phyloP scores from a whole-genome alignment of 768 basidiomycete species.

The Termitomyces titanicus region DNA sequence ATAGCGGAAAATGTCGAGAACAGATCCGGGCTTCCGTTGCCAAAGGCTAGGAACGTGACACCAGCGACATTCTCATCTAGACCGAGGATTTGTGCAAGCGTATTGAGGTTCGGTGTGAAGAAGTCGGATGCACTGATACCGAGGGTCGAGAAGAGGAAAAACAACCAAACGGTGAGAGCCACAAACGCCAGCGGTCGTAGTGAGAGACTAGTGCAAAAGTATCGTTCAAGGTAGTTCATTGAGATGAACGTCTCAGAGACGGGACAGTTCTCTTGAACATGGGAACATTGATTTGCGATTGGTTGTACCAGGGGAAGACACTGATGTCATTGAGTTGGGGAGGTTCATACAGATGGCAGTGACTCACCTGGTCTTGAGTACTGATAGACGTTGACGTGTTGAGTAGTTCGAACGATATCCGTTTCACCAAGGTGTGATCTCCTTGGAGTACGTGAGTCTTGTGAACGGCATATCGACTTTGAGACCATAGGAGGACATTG shows the following conservation, averaged over 20 bases:
- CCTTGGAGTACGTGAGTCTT: slow-evolving; percentile 20
- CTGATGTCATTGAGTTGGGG: slow-evolving; percentile 28
- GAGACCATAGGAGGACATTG: slow-evolving; percentile 66
- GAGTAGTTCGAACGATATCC: slow-evolving; percentile 35
- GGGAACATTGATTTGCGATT: slow-evolving; percentile 54
- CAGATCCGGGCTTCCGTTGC: slow-evolving; percentile 95
- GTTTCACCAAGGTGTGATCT: slow-evolving; percentile 36
- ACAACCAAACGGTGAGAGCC: slow-evolving; percentile 71
- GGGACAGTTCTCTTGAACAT: slow-evolving; percentile 59
- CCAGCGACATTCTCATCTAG: slow-evolving; percentile 93
- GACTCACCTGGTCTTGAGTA: slow-evolving; percentile 26
- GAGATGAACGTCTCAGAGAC: slow-evolving; percentile 60
- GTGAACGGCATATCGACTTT: slow-evolving; percentile 43
- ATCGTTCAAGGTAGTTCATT: slow-evolving; percentile 63
- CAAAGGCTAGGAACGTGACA: slow-evolving; percentile 95
- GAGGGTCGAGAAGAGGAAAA: slow-evolving; percentile 93
- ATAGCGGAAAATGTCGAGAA: slow-evolving; percentile 96
- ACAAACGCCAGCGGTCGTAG: slow-evolving; percentile 59
- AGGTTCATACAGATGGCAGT: background rate
- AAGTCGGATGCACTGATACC: slow-evolving; percentile 96
- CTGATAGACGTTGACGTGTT: slow-evolving; percentile 15
- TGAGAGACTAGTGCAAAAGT: slow-evolving; percentile 62
- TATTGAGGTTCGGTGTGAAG: slow-evolving; percentile 94
- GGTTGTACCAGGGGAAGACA: slow-evolving; percentile 64
- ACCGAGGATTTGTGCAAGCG: slow-evolving; percentile 81